Base-by-base conservation (phyloP, 345 rosid genomes). In the Populus ilicifolia region DNA sequence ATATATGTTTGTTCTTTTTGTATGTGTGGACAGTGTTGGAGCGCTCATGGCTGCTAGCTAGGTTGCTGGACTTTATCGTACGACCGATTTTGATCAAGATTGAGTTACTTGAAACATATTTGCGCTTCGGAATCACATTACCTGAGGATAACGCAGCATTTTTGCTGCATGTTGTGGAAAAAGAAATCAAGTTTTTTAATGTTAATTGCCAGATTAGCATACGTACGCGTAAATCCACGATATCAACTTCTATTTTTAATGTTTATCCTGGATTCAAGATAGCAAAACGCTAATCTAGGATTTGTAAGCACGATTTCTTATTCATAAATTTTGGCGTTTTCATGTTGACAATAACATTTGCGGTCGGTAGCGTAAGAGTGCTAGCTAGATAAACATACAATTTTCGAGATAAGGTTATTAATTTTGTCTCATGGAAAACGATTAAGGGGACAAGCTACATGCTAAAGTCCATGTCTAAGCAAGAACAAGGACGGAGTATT, bases 361-460 rank as follows among this genome's bases (percentile, higher is more conserved):
- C 8, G 27, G 27, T 9, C 3, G 63, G 12, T 56, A 10, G 63
- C 0, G 21, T 56, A 1, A 56, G 62, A 10, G n/a, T 10, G n/a
- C n/a, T 18, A 21, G 63, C 63, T 30, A 50, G 63, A 78, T 62
- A 70, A 69, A 20, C 78, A 36, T 50, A 4, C 29, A 35, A n/a
- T 21, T 59, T n/a, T 74, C 27, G 54, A 29, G 84, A 77, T 81
- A 69, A 77, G 75, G 72, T 69, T 74, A 8, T 61, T 33, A 33
- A 33, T 33, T 2, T 14, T 8, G 62, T 54, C 12, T 54, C 25
- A 2, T 8, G 27, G 25, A 54, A 2, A 20, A 54, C 27, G 23
- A 21, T 54, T 8, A 7, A 56, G 25, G 63, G 8, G 63, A n/a
- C 63, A 9, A n/a, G n/a, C 14, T n/a, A 10, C 29, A 56, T n/a